These are phyloP conservation scores for Yamadazyma siamensis DNA, from an alignment of 1,139 yeast genomes.

Conservation along the genomic window DNA sequence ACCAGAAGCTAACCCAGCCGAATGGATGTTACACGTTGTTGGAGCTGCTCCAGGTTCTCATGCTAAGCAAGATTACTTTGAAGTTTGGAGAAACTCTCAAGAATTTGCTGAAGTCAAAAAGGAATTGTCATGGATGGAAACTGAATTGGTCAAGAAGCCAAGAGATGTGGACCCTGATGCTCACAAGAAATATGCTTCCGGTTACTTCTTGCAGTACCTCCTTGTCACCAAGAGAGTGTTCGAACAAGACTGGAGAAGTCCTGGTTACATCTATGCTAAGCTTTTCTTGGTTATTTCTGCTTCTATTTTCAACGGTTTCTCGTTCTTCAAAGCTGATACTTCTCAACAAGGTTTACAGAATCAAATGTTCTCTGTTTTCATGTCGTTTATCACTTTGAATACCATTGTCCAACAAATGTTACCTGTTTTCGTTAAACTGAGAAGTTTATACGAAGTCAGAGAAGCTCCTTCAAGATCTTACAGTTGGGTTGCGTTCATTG, in stretches of 20 bases:
- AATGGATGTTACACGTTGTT: constrained; percentile 56
- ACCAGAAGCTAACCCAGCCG: constrained; percentile 49
- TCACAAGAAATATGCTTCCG: constrained; percentile 24
- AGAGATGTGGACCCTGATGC: constrained; percentile 20
- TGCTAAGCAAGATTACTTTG: constrained; percentile 31
- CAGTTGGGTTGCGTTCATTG: constrained; percentile 45
- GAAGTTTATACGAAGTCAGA: constrained; percentile 83
- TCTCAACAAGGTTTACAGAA: constrained; percentile 59
- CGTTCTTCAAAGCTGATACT: constrained; percentile 58
- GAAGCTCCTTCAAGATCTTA: constrained; percentile 72
- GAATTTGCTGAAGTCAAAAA: constrained; percentile 21
- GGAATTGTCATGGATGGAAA: constrained; percentile 26
- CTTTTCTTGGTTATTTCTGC: constrained; percentile 32
- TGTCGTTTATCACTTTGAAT: constrained; percentile 60
- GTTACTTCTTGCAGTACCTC: constrained; percentile 22
- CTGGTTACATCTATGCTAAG: constrained; percentile 39
- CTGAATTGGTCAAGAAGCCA: constrained; percentile 26
- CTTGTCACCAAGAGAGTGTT: constrained; percentile 24
- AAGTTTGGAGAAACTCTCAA: constrained; percentile 32
- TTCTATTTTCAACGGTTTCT: constrained; percentile 47
- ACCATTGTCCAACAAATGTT: constrained; percentile 70
- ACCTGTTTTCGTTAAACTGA: constrained; percentile 67
- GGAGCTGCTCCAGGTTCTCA: constrained; percentile 37
- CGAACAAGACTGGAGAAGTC: constrained; percentile 43
- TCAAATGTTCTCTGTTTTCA: constrained; percentile 67